Evolutionary conservation across 148 eudicot genomes (phyloP).

Genomic region (Camellia sinensis): DNA sequence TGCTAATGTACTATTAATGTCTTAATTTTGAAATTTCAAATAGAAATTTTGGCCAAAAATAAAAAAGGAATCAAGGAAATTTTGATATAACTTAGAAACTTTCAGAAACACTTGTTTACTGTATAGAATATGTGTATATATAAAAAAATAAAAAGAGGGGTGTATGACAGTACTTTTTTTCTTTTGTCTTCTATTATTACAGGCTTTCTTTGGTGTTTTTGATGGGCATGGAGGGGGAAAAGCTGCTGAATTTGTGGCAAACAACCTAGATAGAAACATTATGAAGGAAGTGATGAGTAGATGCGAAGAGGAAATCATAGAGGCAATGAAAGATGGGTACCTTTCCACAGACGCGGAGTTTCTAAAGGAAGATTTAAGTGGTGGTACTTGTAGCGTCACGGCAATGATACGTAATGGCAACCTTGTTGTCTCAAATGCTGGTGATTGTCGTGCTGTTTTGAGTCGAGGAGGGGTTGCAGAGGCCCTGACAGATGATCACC

Average conservation of each 20-base stretch:
- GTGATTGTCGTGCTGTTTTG: slow-evolving; percentile 73
- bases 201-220: slow-evolving; percentile 65
- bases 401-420: slow-evolving; percentile 41
- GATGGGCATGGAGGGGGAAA: slow-evolving; percentile 78
- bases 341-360: slow-evolving; percentile 47
- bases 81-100: no score
- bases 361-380: slow-evolving; percentile 35
- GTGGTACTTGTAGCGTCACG: slow-evolving; percentile 61
- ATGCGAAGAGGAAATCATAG: slow-evolving; percentile 22
- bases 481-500: slow-evolving; percentile 58
- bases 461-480: slow-evolving; percentile 55
- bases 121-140: no score
- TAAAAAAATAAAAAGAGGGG: no score
- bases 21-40: no score
- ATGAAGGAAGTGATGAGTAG: slow-evolving; percentile 33
- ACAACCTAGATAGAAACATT: slow-evolving; percentile 43
- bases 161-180: no score
- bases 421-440: slow-evolving; percentile 58
- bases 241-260: slow-evolving; percentile 66
- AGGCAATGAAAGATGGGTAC: slow-evolving; percentile 45
- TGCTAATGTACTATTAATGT: no score
- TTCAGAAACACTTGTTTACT: no score
- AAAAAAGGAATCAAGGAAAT: no score
- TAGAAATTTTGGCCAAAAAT: no score
- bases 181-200: background rate